Percentiles rank a stretch among this genome's conserved stretches.
phyloP scores from a whole-genome alignment of 768 basidiomycete species.

The Gymnopilus junonius region DNA sequence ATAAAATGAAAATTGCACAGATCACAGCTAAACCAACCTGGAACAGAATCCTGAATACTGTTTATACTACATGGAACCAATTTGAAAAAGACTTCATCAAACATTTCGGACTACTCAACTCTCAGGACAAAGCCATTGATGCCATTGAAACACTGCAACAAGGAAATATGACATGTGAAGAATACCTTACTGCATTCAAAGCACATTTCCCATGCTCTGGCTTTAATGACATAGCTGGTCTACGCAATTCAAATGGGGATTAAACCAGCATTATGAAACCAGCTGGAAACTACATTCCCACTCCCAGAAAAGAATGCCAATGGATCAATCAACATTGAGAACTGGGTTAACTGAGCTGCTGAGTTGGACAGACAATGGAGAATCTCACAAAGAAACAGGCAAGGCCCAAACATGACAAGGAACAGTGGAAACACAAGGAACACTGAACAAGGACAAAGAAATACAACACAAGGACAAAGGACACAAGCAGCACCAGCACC shows the following conservation, averaged over 20 bases:
- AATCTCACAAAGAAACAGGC: too few relatives aligned
- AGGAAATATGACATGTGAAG: constrained; percentile 1
- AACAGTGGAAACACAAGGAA: too few relatives aligned
- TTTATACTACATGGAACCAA: background rate
- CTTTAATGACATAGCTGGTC: background rate
- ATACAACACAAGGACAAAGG: too few relatives aligned
- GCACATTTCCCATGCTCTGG: background rate
- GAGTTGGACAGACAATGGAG: background rate
- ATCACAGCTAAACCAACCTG: background rate
- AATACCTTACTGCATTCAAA: background rate
- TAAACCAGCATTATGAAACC: background rate
- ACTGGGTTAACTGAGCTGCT: background rate
- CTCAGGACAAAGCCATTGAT: background rate
- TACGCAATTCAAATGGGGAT: background rate
- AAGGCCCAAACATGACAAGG: too few relatives aligned
- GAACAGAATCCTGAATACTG: too few relatives aligned
- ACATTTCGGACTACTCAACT: background rate
- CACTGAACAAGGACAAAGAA: too few relatives aligned
- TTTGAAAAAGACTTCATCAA: background rate
- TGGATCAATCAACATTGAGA: background rate
- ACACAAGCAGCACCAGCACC: too few relatives aligned
- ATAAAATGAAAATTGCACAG: too few relatives aligned
- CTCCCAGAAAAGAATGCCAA: background rate
- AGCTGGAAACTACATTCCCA: background rate
- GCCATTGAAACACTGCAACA: background rate